These are phyloP conservation scores for Thalassiosira delicatula DNA, from an alignment of 352 stramenopile genomes.

Conservation along the genomic window DNA sequence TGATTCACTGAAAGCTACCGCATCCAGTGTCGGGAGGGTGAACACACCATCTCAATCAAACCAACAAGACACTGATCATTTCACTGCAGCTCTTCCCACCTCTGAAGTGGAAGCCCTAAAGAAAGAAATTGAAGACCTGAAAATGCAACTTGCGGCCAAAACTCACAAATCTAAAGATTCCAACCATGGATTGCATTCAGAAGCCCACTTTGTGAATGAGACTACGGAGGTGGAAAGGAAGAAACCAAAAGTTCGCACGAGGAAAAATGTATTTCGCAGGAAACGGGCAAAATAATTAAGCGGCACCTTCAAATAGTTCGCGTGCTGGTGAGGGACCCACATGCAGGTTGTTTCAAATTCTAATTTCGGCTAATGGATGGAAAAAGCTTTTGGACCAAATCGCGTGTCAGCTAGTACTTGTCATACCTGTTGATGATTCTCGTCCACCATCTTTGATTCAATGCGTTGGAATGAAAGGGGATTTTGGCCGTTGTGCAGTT, in stretches of 20 bases:
- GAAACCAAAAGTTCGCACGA: conserved; percentile 1
- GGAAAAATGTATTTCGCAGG: conserved; percentile 7
- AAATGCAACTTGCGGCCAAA: conserved; percentile 44
- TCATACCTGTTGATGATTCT: too few relatives aligned
- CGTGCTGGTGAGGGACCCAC: too few relatives aligned
- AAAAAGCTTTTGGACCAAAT: too few relatives aligned
- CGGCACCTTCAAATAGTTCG: too few relatives aligned
- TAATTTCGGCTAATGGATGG: too few relatives aligned
- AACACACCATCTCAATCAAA: neutral
- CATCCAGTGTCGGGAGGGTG: neutral
- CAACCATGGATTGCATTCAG: neutral
- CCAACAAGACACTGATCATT: neutral
- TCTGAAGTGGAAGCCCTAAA: conserved; percentile 28
- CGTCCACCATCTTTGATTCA: too few relatives aligned
- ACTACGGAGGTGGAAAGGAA: neutral
- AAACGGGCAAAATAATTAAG: neutral
- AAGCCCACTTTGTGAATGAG: neutral
- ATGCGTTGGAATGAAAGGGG: too few relatives aligned
- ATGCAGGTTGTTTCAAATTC: too few relatives aligned
- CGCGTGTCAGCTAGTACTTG: too few relatives aligned
- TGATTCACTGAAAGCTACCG: conserved; percentile 11
- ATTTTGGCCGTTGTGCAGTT: too few relatives aligned
- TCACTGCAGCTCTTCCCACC: neutral
- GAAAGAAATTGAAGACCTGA: conserved; percentile 47
- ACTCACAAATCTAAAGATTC: conserved; percentile 9